Base-by-base conservation (phyloP, 768 basidiomycete species). In the Panus rudis region DNA sequence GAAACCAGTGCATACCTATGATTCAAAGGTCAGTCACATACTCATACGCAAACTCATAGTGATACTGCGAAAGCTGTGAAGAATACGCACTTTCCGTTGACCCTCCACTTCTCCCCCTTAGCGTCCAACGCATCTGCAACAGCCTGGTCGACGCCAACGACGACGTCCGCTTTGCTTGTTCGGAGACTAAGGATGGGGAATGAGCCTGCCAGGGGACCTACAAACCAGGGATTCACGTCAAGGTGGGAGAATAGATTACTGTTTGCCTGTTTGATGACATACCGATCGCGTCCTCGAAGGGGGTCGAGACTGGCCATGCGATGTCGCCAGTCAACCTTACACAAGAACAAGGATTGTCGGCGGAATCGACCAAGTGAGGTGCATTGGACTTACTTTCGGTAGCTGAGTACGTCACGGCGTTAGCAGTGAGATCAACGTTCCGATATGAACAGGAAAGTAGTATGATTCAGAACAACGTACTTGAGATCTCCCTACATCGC, bases 111-210 rank as follows among this genome's bases (percentile, higher is more conserved):
- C 55, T 77, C 75, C 5, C 69, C 81, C 35, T 68, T 73, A 23
- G 62, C 61, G 53, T 92, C 85, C 3, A 93, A 64, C 39, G 70
- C 65, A 47, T 85, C 81, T 1, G 78, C 89, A 1, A 79, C 64
- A 0, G 81, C 82, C 51, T 78, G 69, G 1, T 73, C 64, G 3
- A 99, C 70, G 0, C 91, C 94, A 20, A 89, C 90, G 5, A 82
- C 85, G 2, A 96, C 92, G 56, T 97, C 92, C 0, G 94, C 94
- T 62, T 99, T 99, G 69, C 85, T 90, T 1, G 94, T 98, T 14
- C 94, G 75, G 46, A 97, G 65, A 55, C 88, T 90, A 20, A 97
- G 64, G 6, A 96, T 58, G 0, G 86, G 84, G 64, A 94, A 87
- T 7, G 80, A 67, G 1, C 87, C 85, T 0, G 78, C 76, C 8